Base-by-base conservation (phyloP, 495 filamentous ascomycete species). In the Bryoglossum gracile region DNA sequence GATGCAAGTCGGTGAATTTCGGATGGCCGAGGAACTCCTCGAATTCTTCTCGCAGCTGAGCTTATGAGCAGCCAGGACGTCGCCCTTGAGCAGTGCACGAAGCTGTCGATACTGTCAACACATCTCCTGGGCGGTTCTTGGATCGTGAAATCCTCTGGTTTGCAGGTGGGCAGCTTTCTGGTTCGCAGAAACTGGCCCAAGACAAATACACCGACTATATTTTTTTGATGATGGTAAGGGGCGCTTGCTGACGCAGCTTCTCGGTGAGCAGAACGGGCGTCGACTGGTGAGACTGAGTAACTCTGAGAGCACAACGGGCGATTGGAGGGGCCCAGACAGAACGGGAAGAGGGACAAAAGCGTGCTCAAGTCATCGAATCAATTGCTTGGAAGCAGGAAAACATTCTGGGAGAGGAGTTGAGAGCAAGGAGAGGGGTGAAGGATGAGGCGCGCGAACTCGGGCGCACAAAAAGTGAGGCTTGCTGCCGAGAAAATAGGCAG, bases 171-270 rank as follows among this genome's bases (percentile, higher is more conserved):
- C 21, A 19, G 34, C 30, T 18, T 3, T 34, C 24, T 47, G 50
- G 50, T 47, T 43, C 50, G 50, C 50, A 43, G 40, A 28, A 16
- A 21, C 22, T 16, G 19, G 9, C 38, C 34, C 42, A 23, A 53
- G 50, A 43, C 50, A 53, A 43, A 53, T 37, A 41, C 9, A 21
- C 10, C 14, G 37, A 50, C 48, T 43, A 25, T 50, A 50, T 43
- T 50, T 13, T n/a, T 16, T 28, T 6, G 6, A 19, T 19, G 14
- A n/a, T n/a, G 35, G 10, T 42, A 9, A 22, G 41, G 16, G 24
- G 28, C 6, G n/a, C n/a, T n/a, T 19, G 16, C 35, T 38, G 35
- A 16, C n/a, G n/a, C 16, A 19, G 8, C 4, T 4, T 8, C 26
- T 49, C 25, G 47, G 40, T 50, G 43, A 35, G 43, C 11, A 38